Evolutionary conservation across 495 filamentous ascomycete genomes (phyloP).

Genomic region (Pyronema omphalodes): DNA sequence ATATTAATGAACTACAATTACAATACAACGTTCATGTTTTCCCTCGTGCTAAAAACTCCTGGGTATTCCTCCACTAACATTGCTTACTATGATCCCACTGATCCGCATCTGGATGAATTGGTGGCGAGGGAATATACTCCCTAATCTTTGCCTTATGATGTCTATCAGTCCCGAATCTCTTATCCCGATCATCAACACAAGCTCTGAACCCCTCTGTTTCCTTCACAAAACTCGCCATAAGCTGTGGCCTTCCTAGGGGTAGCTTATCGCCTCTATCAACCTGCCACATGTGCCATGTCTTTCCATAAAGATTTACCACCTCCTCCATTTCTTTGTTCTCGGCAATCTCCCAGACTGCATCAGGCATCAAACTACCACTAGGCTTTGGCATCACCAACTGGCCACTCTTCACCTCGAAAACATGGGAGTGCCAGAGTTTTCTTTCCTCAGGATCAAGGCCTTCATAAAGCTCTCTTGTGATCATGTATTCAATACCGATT

Average conservation of each 20-base stretch:
- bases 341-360: constrained; percentile 47
- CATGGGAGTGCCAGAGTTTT: constrained; percentile 61
- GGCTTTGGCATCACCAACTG: constrained; percentile 74
- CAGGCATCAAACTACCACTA: constrained; percentile 28
- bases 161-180: constrained; percentile 42
- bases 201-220: constrained; percentile 39
- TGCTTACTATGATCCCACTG: constrained; percentile 10
- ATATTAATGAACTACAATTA: too few species aligned
- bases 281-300: constrained; percentile 75
- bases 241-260: constrained; percentile 52
- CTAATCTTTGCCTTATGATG: constrained; percentile 44
- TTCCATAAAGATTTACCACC: constrained; percentile 57
- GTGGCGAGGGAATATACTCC: constrained; percentile 37
- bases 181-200: constrained; percentile 44
- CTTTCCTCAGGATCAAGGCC: constrained; percentile 47
- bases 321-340: constrained; percentile 68
- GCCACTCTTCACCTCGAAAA: constrained; percentile 73
- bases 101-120: constrained; percentile 33
- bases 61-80: neutral
- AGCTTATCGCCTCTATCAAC: constrained; percentile 59
- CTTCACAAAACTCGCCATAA: constrained; percentile 59
- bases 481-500: constrained; percentile 88
- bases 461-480: constrained; percentile 48
- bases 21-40: too few species aligned
- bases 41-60: too few species aligned